Evolutionary conservation across 352 stramenopile genomes (phyloP), one percentile per base, ranked within the genome.

Genomic region (Pythium rhizo-oryzae): DNA sequence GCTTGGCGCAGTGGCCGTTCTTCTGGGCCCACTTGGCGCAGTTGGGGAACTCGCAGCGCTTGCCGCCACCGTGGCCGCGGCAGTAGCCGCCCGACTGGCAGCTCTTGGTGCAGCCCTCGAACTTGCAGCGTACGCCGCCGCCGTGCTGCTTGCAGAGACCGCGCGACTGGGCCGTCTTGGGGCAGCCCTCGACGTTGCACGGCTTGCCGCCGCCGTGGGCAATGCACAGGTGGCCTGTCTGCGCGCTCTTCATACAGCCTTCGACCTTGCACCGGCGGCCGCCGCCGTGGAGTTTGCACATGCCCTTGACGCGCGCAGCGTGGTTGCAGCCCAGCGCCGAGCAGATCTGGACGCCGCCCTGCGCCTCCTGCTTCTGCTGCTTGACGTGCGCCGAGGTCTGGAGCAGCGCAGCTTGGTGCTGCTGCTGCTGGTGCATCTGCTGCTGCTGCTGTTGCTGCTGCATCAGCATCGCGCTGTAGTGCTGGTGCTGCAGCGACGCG

Each of bases 21-120:
- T 92, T 92, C 75, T 96, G 87, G 5, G 87, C 86, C 86, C 87
- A 94, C 76, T 96, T 96, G 23, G 84, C 90, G 65, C 88, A 96
- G 60, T 91, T 84, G 0, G 85, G 85, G 67, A 84, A 92, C 67
- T 93, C 82, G 60, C 87, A 95, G 51, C 87, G 85, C 61, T 94
- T 93, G 51, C 87, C 87, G 11, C 87, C 87, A 18, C 87, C 87
- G 37, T 95, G 87, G 0, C 84, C 83, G n/a, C 87, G 78, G 33
- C 87, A 95, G 56, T 90, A 93, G 15, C 87, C 87, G 0, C 87
- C 85, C n/a, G 82, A 92, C 65, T 94, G 86, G 59, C 85, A 93
- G 47, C 86, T 94, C 78, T 96, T 96, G 25, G 86, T 93, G 69
- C 88, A 96, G 8, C 86, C 86, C 71, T 93, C 82, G 52, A 92